Evolutionary conservation across 192 early-diverging fungal genomes (phyloP), one percentile per base, ranked within the genome.

Genomic region (Cladochytrium replicatum): DNA sequence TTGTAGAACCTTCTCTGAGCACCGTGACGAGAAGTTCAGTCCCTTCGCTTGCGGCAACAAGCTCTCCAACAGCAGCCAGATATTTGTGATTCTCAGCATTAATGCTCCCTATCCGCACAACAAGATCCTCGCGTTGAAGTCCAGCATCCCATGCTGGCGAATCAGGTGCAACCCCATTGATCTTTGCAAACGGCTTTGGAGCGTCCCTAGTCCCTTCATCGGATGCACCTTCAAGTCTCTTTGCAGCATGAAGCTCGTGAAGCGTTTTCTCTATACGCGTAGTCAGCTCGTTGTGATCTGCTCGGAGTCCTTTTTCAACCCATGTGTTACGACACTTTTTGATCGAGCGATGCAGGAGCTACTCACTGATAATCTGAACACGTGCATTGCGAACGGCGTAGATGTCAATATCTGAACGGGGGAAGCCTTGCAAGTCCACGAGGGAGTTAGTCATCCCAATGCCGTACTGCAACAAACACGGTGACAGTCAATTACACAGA

Each of bases 321-420:
- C n/a, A n/a, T n/a, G n/a, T n/a, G 57, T 80, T 84, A 24, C 70
- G 67, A 39, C 47, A 27, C 15, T 15, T 34, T 11, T 44, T 23
- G 21, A 44, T 44, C 23, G 32, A 4, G 41, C 7, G 15, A 34
- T 0, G 26, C 5, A 3, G 26, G 11, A 32, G 31, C n/a, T 32
- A 34, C 15, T 22, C 9, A 34, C 46, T 41, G 21, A 74, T 67
- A 30, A 83, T 70, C 45, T 48, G 27, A 21, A 58, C 52, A 15
- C 82, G 67, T 5, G 70, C 58, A 39, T 72, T 48, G 32, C 79
- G 68, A 13, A 86, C 57, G 5, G 66, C 58, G 23, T 63, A 67
- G 17, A 86, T 67, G 52, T 86, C 84, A 2, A 86, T 64, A 52
- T 86, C 84, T 1, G 68, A 29, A 22, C 84, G 75, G 5, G 84